These are phyloP conservation scores for Vigna nakashimae DNA, from an alignment of 306 rosid species.

Conservation along the genomic window DNA sequence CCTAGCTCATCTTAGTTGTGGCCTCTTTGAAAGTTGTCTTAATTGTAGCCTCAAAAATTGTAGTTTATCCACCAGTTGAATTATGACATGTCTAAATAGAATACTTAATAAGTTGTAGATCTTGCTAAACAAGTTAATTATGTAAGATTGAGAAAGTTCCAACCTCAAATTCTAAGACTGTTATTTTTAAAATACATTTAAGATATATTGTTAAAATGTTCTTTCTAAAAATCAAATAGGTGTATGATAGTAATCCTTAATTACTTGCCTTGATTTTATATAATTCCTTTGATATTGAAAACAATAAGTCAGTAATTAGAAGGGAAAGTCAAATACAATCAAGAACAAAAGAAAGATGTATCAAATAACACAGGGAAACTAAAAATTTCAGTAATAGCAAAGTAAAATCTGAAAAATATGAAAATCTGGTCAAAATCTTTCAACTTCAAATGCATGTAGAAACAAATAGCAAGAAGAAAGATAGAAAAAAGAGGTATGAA, in stretches of 20 bases:
- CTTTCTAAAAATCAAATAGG: neutral
- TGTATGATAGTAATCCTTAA: neutral
- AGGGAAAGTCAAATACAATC: constrained; percentile 22
- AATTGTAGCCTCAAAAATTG: no score
- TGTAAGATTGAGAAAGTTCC: no score
- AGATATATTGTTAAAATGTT: neutral
- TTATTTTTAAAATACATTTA: neutral
- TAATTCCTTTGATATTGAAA: neutral
- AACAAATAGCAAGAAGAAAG: neutral
- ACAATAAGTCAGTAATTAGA: neutral
- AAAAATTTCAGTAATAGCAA: neutral
- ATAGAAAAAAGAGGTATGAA: neutral
- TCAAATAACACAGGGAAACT: constrained; percentile 1
- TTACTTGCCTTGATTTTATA: neutral
- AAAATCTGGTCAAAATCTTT: neutral
- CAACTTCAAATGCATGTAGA: neutral
- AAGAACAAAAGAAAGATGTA: neutral
- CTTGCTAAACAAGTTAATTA: no score
- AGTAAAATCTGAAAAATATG: neutral
- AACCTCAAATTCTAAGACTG: no score
- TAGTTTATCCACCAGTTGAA: no score
- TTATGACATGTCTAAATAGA: no score
- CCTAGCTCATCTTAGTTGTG: no score
- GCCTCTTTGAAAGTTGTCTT: no score
- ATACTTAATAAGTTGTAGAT: no score